Conservation (phyloP, 2,329 filamentous ascomycete genomes). For the Colletotrichum destructivum region DNA sequence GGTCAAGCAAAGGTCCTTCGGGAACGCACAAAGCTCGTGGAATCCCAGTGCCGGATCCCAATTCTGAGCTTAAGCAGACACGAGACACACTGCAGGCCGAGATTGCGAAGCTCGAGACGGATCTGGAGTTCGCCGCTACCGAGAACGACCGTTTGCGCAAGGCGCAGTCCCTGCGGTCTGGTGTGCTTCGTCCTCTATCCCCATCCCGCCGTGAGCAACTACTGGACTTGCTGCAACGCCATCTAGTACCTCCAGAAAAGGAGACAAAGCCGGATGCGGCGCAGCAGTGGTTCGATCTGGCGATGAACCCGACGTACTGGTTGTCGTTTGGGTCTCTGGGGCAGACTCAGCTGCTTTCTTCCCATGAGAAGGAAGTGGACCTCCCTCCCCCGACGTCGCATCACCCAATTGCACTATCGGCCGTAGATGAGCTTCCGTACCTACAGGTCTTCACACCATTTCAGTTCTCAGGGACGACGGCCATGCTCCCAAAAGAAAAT, state of each 20-base stretch:
- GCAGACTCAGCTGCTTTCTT: slow-evolving; percentile 44
- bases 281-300: slow-evolving; percentile 63
- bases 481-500: slow-evolving; percentile 56
- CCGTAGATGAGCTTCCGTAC: slow-evolving; percentile 77
- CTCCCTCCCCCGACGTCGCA: slow-evolving; percentile 70
- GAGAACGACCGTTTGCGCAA: slow-evolving; percentile 70
- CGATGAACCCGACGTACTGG: slow-evolving; percentile 66
- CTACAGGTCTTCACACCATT: slow-evolving; percentile 81
- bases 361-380: slow-evolving; percentile 50
- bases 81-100: slow-evolving; percentile 70
- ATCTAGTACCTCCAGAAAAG: slow-evolving; percentile 57
- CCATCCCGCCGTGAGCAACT: slow-evolving; percentile 56
- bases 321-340: slow-evolving; percentile 64
- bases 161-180: slow-evolving; percentile 56
- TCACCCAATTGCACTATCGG: slow-evolving; percentile 73
- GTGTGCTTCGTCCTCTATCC: slow-evolving; percentile 47
- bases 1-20: slow-evolving; percentile 12
- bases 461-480: slow-evolving; percentile 69
- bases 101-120: slow-evolving; percentile 69
- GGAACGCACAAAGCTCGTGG: slow-evolving; percentile 58
- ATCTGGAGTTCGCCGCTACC: slow-evolving; percentile 69
- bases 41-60: slow-evolving; percentile 57
- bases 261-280: slow-evolving; percentile 49
- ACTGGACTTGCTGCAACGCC: slow-evolving; percentile 57
- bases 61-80: slow-evolving; percentile 65